phyloP scores from a whole-genome alignment of 352 stramenopile species.

The Globisporangium echinulatum region DNA sequence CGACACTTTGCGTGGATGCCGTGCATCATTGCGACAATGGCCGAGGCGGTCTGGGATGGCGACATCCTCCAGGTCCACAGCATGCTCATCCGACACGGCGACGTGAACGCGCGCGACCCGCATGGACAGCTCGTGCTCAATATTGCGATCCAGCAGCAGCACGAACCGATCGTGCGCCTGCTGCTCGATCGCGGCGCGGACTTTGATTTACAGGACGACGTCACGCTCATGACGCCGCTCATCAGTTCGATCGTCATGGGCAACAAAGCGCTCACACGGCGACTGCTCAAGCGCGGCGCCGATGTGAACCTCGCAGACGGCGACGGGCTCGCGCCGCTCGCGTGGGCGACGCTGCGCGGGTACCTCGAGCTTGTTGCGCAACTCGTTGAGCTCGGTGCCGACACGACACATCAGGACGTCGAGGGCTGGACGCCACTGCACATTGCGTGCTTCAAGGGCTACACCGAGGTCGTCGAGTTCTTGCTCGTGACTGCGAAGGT shows the following conservation, averaged over 20 bases:
- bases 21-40: conserved; percentile 50
- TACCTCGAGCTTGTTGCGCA: conserved; percentile 74
- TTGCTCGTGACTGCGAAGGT: conserved; percentile 47
- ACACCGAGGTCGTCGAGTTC: conserved; percentile 62
- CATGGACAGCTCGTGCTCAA: conserved; percentile 56
- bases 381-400: conserved; percentile 46
- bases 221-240: conserved; percentile 48
- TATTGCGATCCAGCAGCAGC: conserved; percentile 72
- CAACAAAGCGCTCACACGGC: conserved; percentile 66
- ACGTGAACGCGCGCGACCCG: conserved; percentile 50
- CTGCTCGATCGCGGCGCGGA: conserved; percentile 64
- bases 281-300: conserved; percentile 47
- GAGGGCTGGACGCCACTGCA: conserved; percentile 67
- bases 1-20: conserved; percentile 65
- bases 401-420: conserved; percentile 55
- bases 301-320: conserved; percentile 48
- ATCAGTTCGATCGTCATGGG: conserved; percentile 78
- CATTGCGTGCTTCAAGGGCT: conserved; percentile 70
- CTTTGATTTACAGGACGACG: conserved; percentile 56
- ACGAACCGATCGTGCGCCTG: conserved; percentile 63
- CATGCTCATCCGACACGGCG: conserved; percentile 40
- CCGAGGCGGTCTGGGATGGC: conserved; percentile 65
- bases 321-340: conserved; percentile 56
- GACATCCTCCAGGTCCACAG: conserved; percentile 70
- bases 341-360: conserved; percentile 57